Percentiles rank a stretch among this genome's conserved stretches.
Conservation (phyloP, 495 filamentous ascomycete species). For the Aspergillus ostianus region DNA sequence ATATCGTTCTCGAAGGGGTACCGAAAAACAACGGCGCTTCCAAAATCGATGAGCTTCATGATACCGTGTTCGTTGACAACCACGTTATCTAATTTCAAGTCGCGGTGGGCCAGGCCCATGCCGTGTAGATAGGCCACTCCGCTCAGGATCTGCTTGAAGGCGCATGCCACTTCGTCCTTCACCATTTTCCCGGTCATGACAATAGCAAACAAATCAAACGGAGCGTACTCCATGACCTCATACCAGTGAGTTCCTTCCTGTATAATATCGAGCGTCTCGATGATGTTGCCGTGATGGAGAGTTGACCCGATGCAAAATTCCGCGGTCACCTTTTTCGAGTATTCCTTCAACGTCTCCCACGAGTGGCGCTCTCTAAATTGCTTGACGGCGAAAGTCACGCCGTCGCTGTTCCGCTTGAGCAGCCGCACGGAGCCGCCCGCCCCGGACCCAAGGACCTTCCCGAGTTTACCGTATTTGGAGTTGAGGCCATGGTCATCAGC, state of each 20-base stretch:
- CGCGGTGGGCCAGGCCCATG: conserved; percentile 93
- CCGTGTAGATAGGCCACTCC: conserved; percentile 97
- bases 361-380: conserved; percentile 91
- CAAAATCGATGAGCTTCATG: conserved; percentile 99
- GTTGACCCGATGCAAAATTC: conserved; percentile 99
- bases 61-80: conserved; percentile 97
- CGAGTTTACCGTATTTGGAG: conserved; percentile 92
- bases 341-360: conserved; percentile 91
- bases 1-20: conserved; percentile 97
- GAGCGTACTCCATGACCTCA: conserved; percentile 99
- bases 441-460: conserved; percentile 88
- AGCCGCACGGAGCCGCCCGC: conserved; percentile 93
- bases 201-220: conserved; percentile 93
- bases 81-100: conserved; percentile 97
- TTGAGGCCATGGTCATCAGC: conserved; percentile 89
- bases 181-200: conserved; percentile 99
- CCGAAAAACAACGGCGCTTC: conserved; percentile 91
- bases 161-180: conserved; percentile 84
- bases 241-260: conserved; percentile 96
- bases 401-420: conserved; percentile 88
- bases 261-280: conserved; percentile 95
- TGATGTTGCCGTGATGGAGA: conserved; percentile 96
- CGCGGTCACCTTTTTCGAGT: conserved; percentile 98
- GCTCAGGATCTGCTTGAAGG: conserved; percentile 90
- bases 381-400: conserved; percentile 93